Conservation (phyloP, 2,329 filamentous ascomycete genomes). For the Pseudogymnoascus sp. region DNA sequence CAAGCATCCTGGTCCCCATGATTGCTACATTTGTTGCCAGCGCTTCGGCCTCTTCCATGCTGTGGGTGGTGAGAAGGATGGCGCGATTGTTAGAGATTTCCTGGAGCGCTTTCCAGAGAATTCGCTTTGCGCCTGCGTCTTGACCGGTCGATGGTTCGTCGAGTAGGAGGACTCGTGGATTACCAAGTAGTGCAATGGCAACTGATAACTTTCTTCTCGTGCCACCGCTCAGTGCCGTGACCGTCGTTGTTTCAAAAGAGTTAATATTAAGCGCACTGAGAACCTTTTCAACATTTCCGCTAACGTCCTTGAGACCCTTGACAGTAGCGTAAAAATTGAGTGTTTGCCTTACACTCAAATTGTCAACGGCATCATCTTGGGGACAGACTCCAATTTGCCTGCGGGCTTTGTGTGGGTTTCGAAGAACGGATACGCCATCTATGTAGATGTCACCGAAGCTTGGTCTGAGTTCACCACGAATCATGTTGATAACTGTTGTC, state of each 20-base stretch:
- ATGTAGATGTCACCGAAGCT: conserved; percentile 54
- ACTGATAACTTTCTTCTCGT: conserved; percentile 31
- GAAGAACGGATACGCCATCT: conserved; percentile 48
- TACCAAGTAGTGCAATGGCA: conserved; percentile 31
- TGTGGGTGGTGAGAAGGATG: conserved; percentile 34
- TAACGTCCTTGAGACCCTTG: conserved; percentile 27
- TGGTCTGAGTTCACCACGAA: conserved; percentile 56
- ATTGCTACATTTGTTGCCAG: conserved; percentile 33
- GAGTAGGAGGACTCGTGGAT: conserved; percentile 30
- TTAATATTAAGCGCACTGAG: conserved; percentile 22
- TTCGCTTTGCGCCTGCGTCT: conserved; percentile 32
- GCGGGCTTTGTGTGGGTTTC: conserved; percentile 22
- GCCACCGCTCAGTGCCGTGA: conserved; percentile 29
- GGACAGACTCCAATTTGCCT: conserved; percentile 30
- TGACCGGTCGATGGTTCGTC: conserved; percentile 32
- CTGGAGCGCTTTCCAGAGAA: conserved; percentile 32
- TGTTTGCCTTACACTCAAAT: conserved; percentile 30
- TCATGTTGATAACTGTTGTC: conserved; percentile 58
- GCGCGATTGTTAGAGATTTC: conserved; percentile 26
- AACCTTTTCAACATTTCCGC: background rate
- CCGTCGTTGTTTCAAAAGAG: conserved; percentile 23
- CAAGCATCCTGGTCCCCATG: conserved; percentile 31
- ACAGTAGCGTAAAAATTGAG: conserved; percentile 31
- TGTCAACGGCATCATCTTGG: conserved; percentile 33
- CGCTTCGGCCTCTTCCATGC: conserved; percentile 34